Conservation (phyloP, 192 early-diverging fungal genomes). For the Linnemannia exigua region DNA sequence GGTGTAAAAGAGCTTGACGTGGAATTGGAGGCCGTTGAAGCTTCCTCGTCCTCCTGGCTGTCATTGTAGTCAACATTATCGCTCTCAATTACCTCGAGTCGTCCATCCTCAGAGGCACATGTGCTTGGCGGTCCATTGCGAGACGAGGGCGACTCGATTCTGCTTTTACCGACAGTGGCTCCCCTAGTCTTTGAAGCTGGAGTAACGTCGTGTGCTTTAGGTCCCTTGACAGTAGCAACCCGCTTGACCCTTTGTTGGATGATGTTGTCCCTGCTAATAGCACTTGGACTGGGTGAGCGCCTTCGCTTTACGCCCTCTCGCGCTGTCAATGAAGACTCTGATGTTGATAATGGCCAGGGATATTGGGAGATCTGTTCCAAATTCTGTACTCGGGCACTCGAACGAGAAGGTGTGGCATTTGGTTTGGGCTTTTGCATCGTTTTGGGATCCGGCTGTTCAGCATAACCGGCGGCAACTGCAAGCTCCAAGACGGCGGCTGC, state of each 20-base stretch:
- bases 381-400: not conserved
- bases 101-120: not conserved
- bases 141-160: conserved; percentile 2
- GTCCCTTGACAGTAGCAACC: not conserved
- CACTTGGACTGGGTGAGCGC: conserved; percentile 30
- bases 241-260: conserved; percentile 37
- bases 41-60: not conserved
- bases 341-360: not conserved
- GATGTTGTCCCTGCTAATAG: conserved; percentile 30
- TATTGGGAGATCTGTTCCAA: not conserved
- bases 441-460: not conserved
- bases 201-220: not conserved
- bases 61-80: conserved; percentile 4
- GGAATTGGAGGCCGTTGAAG: not conserved
- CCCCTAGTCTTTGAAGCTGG: not conserved
- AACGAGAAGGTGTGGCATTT: not conserved
- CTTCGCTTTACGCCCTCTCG: conserved; percentile 14
- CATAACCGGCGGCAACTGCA: conserved; percentile 33
- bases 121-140: conserved; percentile 1
- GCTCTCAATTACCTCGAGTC: not conserved
- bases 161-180: not conserved
- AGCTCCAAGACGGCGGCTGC: conserved; percentile 29
- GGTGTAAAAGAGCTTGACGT: not conserved
- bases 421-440: not conserved
- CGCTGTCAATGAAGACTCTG: not conserved